phyloP scores from a whole-genome alignment of 1,139 yeast species.

The Blastobotrys persicus region DNA sequence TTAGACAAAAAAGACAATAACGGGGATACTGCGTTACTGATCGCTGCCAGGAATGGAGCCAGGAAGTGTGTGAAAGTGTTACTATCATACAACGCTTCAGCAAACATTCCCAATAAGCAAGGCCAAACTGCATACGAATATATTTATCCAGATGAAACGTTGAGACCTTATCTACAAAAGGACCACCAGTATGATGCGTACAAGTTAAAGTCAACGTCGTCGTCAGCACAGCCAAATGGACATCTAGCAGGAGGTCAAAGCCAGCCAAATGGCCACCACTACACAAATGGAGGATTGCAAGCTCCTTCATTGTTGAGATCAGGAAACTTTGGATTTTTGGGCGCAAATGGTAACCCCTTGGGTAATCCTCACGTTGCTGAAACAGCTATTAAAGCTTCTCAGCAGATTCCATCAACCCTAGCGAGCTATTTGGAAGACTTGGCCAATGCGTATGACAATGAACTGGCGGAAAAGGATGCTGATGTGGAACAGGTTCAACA shows the following conservation, averaged over 20 bases:
- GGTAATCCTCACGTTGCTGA: slow-evolving; percentile 40
- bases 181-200: slow-evolving; percentile 10
- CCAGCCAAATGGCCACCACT: slow-evolving; percentile 2
- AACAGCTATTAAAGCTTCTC: slow-evolving; percentile 51
- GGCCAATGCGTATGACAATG: slow-evolving; percentile 55
- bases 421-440: slow-evolving; percentile 50
- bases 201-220: slow-evolving; percentile 27
- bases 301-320: background rate
- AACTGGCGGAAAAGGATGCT: slow-evolving; percentile 50
- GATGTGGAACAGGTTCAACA: slow-evolving; percentile 47
- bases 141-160: slow-evolving; percentile 46
- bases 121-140: slow-evolving; percentile 77
- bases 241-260: no score
- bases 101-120: slow-evolving; percentile 67
- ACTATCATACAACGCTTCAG: slow-evolving; percentile 67
- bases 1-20: slow-evolving; percentile 74
- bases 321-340: background rate
- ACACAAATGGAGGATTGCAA: background rate
- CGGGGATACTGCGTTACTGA: slow-evolving; percentile 87
- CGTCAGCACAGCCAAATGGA: slow-evolving; percentile 23
- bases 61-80: slow-evolving; percentile 72
- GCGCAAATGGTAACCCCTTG: slow-evolving; percentile 5
- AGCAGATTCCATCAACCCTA: slow-evolving; percentile 43
- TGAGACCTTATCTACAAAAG: slow-evolving; percentile 20
- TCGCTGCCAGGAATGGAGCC: slow-evolving; percentile 74